Percentiles rank a stretch among this genome's conserved stretches.
These are phyloP conservation scores for Cercospora sp. DNA, from an alignment of 2,329 filamentous ascomycete species.

Conservation along the genomic window DNA sequence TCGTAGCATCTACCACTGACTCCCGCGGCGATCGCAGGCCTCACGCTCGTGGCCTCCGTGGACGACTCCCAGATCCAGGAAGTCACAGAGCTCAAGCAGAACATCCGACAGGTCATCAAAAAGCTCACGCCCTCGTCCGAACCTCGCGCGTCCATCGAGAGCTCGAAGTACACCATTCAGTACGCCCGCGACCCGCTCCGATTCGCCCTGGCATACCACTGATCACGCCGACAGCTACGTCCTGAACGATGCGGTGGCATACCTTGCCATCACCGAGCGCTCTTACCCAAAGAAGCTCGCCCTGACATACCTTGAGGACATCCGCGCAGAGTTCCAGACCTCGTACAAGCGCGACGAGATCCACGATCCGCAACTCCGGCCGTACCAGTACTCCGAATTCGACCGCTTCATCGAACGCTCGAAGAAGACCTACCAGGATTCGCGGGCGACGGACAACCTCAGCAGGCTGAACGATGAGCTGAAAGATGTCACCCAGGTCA, in stretches of 20 bases:
- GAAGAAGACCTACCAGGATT: constrained; percentile 90
- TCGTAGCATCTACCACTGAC: constrained; percentile 20
- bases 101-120: constrained; percentile 87
- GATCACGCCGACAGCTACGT: constrained; percentile 64
- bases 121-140: constrained; percentile 86
- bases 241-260: constrained; percentile 79
- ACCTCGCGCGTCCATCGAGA: constrained; percentile 88
- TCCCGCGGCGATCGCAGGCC: constrained; percentile 57
- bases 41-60: constrained; percentile 91
- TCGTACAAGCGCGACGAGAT: constrained; percentile 76
- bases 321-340: constrained; percentile 84
- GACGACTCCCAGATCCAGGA: constrained; percentile 81
- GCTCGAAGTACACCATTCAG: constrained; percentile 80
- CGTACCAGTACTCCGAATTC: constrained; percentile 97
- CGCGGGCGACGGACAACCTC: constrained; percentile 85
- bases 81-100: constrained; percentile 82
- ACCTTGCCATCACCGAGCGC: constrained; percentile 88
- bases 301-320: constrained; percentile 95
- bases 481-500: constrained; percentile 96
- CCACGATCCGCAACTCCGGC: constrained; percentile 71
- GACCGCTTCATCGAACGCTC: constrained; percentile 95
- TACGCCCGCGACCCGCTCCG: constrained; percentile 48
- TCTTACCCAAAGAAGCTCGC: constrained; percentile 97
- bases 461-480: constrained; percentile 96
- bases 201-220: constrained; percentile 20